Percentiles rank a stretch among this genome's conserved stretches.
phyloP scores from a whole-genome alignment of 2,329 filamentous ascomycete species.

The Moelleriella libera region DNA sequence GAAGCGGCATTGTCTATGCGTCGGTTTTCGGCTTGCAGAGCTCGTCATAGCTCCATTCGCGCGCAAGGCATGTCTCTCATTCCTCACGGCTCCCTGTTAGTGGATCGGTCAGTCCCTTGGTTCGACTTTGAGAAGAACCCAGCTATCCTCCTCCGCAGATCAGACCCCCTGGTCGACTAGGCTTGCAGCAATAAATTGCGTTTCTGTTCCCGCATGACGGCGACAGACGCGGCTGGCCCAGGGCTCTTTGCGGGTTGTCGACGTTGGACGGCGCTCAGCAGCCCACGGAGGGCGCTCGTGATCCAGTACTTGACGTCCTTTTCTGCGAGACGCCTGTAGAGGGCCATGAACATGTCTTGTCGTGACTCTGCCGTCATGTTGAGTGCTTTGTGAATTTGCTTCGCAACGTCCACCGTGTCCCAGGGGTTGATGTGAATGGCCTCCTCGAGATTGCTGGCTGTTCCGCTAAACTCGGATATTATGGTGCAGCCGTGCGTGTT shows the following conservation, averaged over 20 bases:
- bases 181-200: neutral
- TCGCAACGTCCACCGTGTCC: slow-evolving; percentile 72
- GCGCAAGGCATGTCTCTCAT: no score
- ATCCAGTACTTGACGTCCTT: slow-evolving; percentile 3
- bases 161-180: no score
- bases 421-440: slow-evolving; percentile 94
- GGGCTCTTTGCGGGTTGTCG: neutral
- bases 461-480: slow-evolving; percentile 93
- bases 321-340: slow-evolving; percentile 2
- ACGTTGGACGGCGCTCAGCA: slow-evolving; percentile 1
- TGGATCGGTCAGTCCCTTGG: no score
- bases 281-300: neutral
- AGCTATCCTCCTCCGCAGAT: no score
- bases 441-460: slow-evolving; percentile 66
- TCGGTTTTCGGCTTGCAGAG: no score
- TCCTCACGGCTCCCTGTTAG: no score
- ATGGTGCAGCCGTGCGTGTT: slow-evolving; percentile 77
- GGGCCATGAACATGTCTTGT: slow-evolving; percentile 4
- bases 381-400: slow-evolving; percentile 67
- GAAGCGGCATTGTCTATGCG: no score
- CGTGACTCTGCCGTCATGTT: slow-evolving; percentile 57
- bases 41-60: no score
- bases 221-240: neutral
- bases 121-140: no score
- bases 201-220: neutral